Conservation (phyloP, 768 basidiomycete species). For the Lenzites betulinus region DNA sequence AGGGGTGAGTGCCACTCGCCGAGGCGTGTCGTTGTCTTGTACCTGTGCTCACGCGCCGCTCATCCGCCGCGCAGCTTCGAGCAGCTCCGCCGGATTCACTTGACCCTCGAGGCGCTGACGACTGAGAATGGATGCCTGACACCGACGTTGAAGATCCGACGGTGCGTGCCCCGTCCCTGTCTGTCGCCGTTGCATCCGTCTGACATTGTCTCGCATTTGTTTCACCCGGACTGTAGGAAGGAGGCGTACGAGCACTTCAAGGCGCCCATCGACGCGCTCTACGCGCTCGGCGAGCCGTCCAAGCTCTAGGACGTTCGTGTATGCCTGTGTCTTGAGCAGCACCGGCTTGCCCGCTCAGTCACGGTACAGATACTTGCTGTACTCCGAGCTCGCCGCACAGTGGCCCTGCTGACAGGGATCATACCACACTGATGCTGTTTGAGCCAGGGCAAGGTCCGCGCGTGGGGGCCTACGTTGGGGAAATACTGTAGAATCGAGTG, state of each 20-base stretch:
- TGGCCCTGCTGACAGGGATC: no score
- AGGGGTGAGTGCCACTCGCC: constrained; percentile 69
- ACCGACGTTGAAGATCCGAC: constrained; percentile 86
- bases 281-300: constrained; percentile 64
- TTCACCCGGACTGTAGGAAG: constrained; percentile 40
- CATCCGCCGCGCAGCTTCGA: constrained; percentile 66
- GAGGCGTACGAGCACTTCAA: constrained; percentile 78
- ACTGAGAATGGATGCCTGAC: constrained; percentile 84
- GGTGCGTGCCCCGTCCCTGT: constrained; percentile 37
- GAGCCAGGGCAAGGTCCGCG: no score
- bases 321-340: no score
- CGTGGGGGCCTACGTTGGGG: no score
- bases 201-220: not conserved
- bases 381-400: no score
- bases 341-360: no score
- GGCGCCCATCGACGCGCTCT: constrained; percentile 70
- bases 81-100: constrained; percentile 76
- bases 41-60: not conserved
- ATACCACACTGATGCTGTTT: no score
- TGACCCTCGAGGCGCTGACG: constrained; percentile 73
- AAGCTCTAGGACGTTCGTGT: not conserved
- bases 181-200: not conserved
- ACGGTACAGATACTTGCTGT: no score
- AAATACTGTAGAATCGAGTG: no score
- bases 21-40: no score